phyloP scores from a whole-genome alignment of 805 yeast species.

The Brettanomyces nanus region DNA sequence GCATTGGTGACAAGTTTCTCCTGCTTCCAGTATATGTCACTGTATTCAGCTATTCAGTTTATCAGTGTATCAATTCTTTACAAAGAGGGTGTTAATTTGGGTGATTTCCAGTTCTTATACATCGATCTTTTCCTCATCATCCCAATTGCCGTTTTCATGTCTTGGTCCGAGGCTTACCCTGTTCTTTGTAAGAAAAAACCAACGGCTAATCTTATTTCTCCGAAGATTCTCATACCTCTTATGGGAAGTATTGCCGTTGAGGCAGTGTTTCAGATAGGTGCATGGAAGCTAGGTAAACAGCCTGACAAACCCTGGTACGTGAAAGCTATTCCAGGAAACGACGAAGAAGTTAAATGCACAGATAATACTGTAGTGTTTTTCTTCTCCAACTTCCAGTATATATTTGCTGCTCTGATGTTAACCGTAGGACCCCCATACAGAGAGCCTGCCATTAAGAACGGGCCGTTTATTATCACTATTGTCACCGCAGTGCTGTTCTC shows the following conservation, averaged over 20 bases:
- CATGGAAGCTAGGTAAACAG: conserved; percentile 49
- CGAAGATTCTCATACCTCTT: conserved; percentile 77
- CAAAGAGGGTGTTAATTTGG: conserved; percentile 83
- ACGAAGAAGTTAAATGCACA: conserved; percentile 73
- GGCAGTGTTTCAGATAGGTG: conserved; percentile 52
- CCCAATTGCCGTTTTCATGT: conserved; percentile 95
- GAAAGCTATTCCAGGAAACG: conserved; percentile 73
- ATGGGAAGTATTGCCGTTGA: conserved; percentile 66
- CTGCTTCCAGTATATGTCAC: conserved; percentile 96
- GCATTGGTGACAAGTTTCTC: conserved; percentile 91
- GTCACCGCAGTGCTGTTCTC: conserved; percentile 42
- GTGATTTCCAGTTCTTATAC: conserved; percentile 94
- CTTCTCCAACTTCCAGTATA: conserved; percentile 81
- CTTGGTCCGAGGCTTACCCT: conserved; percentile 83
- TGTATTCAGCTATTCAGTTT: conserved; percentile 95
- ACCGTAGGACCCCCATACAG: conserved; percentile 94
- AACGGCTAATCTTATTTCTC: conserved; percentile 86
- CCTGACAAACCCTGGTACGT: conserved; percentile 66
- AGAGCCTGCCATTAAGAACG: conserved; percentile 57
- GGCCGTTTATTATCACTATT: conserved; percentile 64
- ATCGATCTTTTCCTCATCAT: conserved; percentile 85
- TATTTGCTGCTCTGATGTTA: conserved; percentile 72
- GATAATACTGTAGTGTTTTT: conserved; percentile 85
- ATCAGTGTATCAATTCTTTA: conserved; percentile 79
- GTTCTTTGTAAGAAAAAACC: conserved; percentile 67